Conservation (phyloP, 345 rosid species). For the Dimocarpus longan region DNA sequence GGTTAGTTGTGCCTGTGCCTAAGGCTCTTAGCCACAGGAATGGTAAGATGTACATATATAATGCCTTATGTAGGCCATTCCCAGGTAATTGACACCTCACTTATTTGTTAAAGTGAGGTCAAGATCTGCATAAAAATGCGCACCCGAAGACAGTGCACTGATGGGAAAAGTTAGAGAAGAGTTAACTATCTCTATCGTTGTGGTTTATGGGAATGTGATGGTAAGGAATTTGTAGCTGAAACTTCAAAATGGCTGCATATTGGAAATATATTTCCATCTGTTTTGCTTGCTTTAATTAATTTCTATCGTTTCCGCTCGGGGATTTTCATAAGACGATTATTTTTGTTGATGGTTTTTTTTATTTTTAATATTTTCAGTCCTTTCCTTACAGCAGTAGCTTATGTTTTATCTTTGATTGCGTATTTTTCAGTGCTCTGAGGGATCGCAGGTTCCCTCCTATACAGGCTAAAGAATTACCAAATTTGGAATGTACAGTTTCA, state of each 20-base stretch:
- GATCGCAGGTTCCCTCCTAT: slow-evolving; percentile 97
- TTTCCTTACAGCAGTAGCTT: background rate
- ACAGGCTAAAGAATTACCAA: slow-evolving; percentile 88
- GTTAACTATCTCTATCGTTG: background rate
- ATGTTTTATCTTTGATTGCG: background rate
- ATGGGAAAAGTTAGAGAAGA: background rate
- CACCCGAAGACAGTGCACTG: background rate
- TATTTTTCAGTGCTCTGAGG: slow-evolving; percentile 79
- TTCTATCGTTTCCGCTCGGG: background rate
- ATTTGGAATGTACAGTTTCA: slow-evolving; percentile 90
- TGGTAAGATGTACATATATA: background rate
- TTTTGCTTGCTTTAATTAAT: background rate
- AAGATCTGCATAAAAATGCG: background rate
- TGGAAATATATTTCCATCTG: background rate
- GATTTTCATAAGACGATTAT: background rate
- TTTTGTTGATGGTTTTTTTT: background rate
- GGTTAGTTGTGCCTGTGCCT: background rate
- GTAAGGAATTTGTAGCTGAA: background rate
- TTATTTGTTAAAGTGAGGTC: background rate
- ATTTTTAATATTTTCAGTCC: background rate
- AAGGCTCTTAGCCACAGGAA: background rate
- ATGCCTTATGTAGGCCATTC: background rate
- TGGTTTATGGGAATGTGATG: background rate
- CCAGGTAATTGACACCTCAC: background rate
- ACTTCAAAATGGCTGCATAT: background rate